These are phyloP conservation scores for Penium margaritaceum DNA, from an alignment of 139 green algal genomes.

Conservation along the genomic window DNA sequence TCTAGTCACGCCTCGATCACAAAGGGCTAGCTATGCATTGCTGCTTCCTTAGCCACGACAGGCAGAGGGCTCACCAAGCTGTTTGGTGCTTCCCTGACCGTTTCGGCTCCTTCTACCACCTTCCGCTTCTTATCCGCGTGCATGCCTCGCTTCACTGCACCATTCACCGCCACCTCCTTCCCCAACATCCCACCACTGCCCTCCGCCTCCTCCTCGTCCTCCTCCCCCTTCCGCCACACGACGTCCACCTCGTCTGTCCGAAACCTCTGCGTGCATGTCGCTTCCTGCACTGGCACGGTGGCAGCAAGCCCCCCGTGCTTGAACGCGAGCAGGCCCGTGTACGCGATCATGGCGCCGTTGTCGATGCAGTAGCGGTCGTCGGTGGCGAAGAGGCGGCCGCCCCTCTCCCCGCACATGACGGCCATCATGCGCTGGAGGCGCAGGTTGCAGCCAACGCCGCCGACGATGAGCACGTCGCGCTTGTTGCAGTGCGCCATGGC, in stretches of 20 bases:
- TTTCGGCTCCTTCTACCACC: too few species aligned
- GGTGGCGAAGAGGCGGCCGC: constrained; percentile 61
- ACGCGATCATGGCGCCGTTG: constrained; percentile 92
- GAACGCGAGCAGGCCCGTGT: constrained; percentile 73
- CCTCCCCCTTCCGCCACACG: constrained; percentile 54
- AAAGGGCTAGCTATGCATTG: too few species aligned
- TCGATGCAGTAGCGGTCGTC: constrained; percentile 83
- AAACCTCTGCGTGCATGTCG: constrained; percentile 74
- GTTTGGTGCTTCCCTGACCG: too few species aligned
- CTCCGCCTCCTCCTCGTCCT: neutral
- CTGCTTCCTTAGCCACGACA: too few species aligned
- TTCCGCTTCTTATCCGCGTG: too few species aligned
- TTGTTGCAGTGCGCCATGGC: constrained; percentile 68
- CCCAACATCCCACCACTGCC: too few species aligned
- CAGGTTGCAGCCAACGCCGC: constrained; percentile 82
- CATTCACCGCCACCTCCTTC: too few species aligned
- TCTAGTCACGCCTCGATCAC: too few species aligned
- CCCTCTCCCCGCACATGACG: constrained; percentile 59
- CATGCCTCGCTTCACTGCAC: too few species aligned
- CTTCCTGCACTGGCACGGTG: constrained; percentile 53
- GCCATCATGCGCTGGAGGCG: constrained; percentile 77
- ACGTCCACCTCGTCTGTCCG: constrained; percentile 75
- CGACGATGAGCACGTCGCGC: constrained; percentile 77
- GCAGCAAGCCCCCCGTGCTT: constrained; percentile 43
- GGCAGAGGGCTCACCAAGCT: too few species aligned